Evolutionary conservation across 2,329 filamentous ascomycete species (phyloP), one percentile per base, ranked within the genome.

Genomic region (Ophiostoma angusticollis): DNA sequence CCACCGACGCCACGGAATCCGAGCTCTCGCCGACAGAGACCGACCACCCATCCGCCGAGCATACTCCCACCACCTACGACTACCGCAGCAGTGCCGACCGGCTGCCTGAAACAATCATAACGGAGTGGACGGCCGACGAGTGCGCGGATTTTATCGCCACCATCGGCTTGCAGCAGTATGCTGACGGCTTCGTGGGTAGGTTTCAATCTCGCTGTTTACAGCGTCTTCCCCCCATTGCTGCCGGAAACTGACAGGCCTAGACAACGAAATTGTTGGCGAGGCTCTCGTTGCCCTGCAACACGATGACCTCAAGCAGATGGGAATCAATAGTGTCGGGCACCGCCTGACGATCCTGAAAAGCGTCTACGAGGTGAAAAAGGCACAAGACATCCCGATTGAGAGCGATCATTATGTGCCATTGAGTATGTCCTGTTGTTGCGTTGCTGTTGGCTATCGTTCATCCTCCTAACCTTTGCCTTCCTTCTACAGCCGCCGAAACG

Each of bases 321-420:
- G 87, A 34, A 83, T 98, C 47, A 68, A 70, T 46, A 96, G 89
- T 61, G 85, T 95, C 34, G 91, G 91, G 29, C 91, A 98, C 63
- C 80, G 91, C 44, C 68, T 98, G 52, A 93, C 86, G 17, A 93
- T 98, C 42, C 70, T 98, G 42, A 96, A 95, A 64, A 87, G 79
- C 52, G 86, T 96, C 39, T 96, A 95, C 62, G 87, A 96, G 54
- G 80, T 91, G 54, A 98, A 98, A 64, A 80, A 89, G 58, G 85
- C 85, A 47, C 87, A 95, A 54, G 86, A 93, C 52, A 75, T 96
- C 44, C 81, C 84, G 13, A 74, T 95, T 51, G 89, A 96, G 55
- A 79, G 80, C 45, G 89, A 95, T 52, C 84, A 96, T 58, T 98
- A 95, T 57, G 73, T 95, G 37, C 91, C 91, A 27, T 67, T 91